Base-by-base conservation (phyloP, 1,284 basidiomycete species). In the Ceratobasidium sp. region DNA sequence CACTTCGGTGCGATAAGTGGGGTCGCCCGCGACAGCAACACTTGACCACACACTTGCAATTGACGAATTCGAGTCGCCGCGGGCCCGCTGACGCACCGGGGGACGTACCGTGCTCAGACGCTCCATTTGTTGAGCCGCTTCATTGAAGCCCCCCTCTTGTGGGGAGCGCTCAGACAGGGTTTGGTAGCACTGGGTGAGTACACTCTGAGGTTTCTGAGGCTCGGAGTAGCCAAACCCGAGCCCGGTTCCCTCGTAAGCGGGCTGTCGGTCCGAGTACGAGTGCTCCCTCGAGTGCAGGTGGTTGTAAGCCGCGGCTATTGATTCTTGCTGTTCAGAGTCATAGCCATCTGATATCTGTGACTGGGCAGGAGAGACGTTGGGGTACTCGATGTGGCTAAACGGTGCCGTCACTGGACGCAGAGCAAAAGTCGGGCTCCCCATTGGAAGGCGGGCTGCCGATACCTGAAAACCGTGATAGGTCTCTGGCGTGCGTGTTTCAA, bases 321-420 rank as follows among this genome's bases (percentile, higher is more conserved):
- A 13, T 16, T 53, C 23, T 2, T 62, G 59, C 4, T 16, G 2
- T 33, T 19, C 25, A 14, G 47, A 53, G 13, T 39, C 59, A 19
- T 62, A 62, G n/a, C 36, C 33, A 29, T 62, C 42, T 2, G 49
- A 30, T 30, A 42, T 3, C 29, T 50, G 44, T 21, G 58, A 33
- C 46, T 49, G 44, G 8, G 9, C 47, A 11, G 46, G 36, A 9
- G 62, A 42, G 8, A 36, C 9, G 36, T 14, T 27, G 2, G 62
- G 62, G n/a, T 66, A 52, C 21, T 66, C 62, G n/a, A 66, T 66
- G 41, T 66, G 62, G 29, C 62, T 66, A 47, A 66, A 66, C 9
- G 25, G 42, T 13, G 21, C 9, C 1, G 21, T 33, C 16, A 52
- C 62, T 4, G 50, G 62, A 8, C 62, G 62, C 9, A 66, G 50